Evolutionary conservation across 805 yeast genomes (phyloP), one percentile per base, ranked within the genome.

Genomic region (Starmerella cellae): DNA sequence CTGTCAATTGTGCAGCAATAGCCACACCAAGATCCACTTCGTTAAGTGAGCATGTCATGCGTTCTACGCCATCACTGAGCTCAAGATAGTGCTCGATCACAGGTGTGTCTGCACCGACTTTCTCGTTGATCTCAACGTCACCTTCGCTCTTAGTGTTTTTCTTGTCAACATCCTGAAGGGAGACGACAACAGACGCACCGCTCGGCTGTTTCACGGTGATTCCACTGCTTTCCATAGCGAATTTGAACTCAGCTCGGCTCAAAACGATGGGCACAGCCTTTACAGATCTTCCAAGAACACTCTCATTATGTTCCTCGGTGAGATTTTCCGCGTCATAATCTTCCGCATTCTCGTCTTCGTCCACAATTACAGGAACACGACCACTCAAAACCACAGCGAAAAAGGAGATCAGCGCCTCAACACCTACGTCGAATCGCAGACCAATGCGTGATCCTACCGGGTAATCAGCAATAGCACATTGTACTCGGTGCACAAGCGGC

Each of bases 1-100:
- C 55, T 19, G 58, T 54, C 38, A 62, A 42, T 45, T 64, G 67
- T 6, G 62, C 56, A 1, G 65, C 66, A 9, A 64, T 48, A 1
- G 66, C 58, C 1, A 60, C 47, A 5, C 63, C 62, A 16, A 64
- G 45, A 30, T 54, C 52, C 28, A 43, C 39, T 31, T 53, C 49
- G n/a, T 50, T 27, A 41, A 52, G 48, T 14, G 4, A 4, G 18
- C 19, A 8, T 14, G 14, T 5, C 6, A 22, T 16, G 27, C 38
- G 38, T 14, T 18, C 20, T 14, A 10, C 26, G 26, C 3, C 17
- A 23, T 20, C 36, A 5, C 13, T 17, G 6, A 9, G 8, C n/a
- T 14, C 32, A 17, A 28, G 31, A 17, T 28, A 28, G 34, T 31
- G 34, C 26, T 20, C 36, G 17, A 33, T n/a, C 14, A 33, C 17